Evolutionary conservation across 768 basidiomycete genomes (phyloP), one percentile per base, ranked within the genome.

Genomic region (Pleurotus djamor): DNA sequence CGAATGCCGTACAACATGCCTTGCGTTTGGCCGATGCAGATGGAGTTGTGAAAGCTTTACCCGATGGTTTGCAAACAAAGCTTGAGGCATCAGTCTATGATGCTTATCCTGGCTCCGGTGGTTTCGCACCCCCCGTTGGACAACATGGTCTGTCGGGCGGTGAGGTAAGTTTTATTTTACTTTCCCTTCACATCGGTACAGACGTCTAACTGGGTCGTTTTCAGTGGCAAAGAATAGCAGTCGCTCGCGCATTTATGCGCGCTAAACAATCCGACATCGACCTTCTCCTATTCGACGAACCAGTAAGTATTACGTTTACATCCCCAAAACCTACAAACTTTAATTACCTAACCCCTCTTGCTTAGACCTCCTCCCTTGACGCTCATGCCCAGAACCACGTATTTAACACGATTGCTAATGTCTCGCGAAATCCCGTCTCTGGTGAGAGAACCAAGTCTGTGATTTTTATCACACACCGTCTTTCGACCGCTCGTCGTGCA

Each of bases 231-330:
- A 78, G 90, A 64, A 83, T 96, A 59, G 92, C 94, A 14, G 82
- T 95, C 51, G 89, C 92, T 49, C 83, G 94, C 50, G 90, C 92
- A 13, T 94, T 95, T 66, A 92, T 94, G 89, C 79, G 92, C 60
- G 88, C 90, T 50, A 82, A 78, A 66, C 84, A 83, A 67, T 89
- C 84, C 17, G 85, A 87, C 63, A 83, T 91, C 28, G 91, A 94
- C 71, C 73, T 95, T 12, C 76, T 95, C 35, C 72, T 95, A 44
- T 89, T 95, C 67, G 94, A 96, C 70, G 91, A 94, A 74, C 91
- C 92, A 55, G 89, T 88, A 73, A 67, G 86, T 68, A 50, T 36
- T 55, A 16, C 43, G 36, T 32, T 48, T 21, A 14, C 37, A 7
- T 59, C 60, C 48, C 36, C 36, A 35, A 43, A 49, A 52, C 51